A percentile compares a stretch with the other conserved stretches of the same genome.
Evolutionary conservation across 2,329 filamentous ascomycete species (phyloP).

Genomic region (Anisogramma anomala): DNA sequence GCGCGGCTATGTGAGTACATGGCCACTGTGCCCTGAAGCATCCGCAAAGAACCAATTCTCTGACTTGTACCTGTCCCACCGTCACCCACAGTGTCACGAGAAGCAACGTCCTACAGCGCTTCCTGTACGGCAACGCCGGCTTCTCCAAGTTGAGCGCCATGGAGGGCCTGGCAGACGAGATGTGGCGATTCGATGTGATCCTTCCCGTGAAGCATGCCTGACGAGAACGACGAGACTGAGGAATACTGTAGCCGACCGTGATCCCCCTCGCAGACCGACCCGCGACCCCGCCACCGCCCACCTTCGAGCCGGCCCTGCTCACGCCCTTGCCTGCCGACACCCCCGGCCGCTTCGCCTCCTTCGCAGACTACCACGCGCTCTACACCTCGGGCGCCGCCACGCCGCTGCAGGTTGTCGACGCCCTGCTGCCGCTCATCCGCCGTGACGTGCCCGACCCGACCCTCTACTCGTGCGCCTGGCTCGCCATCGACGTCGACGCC

Average conservation of each 20-base stretch:
- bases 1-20: constrained; percentile 24
- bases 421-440: constrained; percentile 58
- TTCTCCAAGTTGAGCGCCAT: constrained; percentile 38
- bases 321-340: constrained; percentile 29
- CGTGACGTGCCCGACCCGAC: constrained; percentile 41
- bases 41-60: no score
- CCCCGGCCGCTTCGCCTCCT: constrained; percentile 51
- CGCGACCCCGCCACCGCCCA: constrained; percentile 21
- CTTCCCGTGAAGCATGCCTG: neutral
- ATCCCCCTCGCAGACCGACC: constrained; percentile 34
- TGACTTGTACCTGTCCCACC: neutral
- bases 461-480: constrained; percentile 60
- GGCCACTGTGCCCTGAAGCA: neutral
- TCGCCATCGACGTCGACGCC: constrained; percentile 51
- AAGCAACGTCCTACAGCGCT: constrained; percentile 47
- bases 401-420: constrained; percentile 59
- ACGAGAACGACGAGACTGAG: no score
- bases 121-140: constrained; percentile 59
- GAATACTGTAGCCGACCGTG: constrained; percentile 38
- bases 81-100: constrained; percentile 40
- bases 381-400: constrained; percentile 61
- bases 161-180: constrained; percentile 31
- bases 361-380: constrained; percentile 64
- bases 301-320: constrained; percentile 31
- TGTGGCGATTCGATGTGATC: constrained; percentile 35